Evolutionary conservation across 768 basidiomycete genomes (phyloP).

Genomic region (Leccinum variicolor): DNA sequence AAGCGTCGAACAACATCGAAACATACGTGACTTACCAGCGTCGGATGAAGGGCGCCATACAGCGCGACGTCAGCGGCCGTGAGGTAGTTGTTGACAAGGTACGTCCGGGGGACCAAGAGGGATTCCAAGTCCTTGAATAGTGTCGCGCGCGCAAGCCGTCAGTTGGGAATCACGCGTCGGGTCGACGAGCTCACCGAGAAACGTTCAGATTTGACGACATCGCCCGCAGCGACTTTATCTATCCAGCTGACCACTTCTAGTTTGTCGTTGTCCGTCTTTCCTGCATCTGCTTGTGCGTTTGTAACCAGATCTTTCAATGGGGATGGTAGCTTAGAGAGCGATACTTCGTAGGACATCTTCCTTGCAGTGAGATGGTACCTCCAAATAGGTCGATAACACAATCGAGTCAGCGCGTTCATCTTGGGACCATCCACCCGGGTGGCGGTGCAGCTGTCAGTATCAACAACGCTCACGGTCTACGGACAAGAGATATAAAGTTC

Average conservation of each 20-base stretch:
- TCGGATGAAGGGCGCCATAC: conserved; percentile 85
- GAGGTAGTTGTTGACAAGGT: conserved; percentile 78
- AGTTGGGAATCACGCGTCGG: background rate
- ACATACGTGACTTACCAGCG: conserved; percentile 52
- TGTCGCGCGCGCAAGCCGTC: conserved; percentile 1
- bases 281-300: conserved; percentile 37
- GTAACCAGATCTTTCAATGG: conserved; percentile 57
- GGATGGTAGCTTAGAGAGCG: conserved; percentile 43
- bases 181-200: conserved; percentile 44
- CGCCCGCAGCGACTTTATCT: conserved; percentile 52
- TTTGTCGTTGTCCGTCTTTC: conserved; percentile 59
- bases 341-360: conserved; percentile 53
- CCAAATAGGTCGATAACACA: conserved; percentile 18
- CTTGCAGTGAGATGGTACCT: conserved; percentile 14
- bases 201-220: conserved; percentile 42
- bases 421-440: background rate
- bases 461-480: no score
- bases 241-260: conserved; percentile 69
- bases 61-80: conserved; percentile 90
- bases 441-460: no score
- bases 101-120: conserved; percentile 73
- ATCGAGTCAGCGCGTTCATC: conserved; percentile 22
- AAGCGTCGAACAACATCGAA: background rate
- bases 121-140: conserved; percentile 62
- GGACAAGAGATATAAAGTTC: no score